Evolutionary conservation across 306 rosid species (phyloP).

Genomic region (Casuarina glauca): DNA sequence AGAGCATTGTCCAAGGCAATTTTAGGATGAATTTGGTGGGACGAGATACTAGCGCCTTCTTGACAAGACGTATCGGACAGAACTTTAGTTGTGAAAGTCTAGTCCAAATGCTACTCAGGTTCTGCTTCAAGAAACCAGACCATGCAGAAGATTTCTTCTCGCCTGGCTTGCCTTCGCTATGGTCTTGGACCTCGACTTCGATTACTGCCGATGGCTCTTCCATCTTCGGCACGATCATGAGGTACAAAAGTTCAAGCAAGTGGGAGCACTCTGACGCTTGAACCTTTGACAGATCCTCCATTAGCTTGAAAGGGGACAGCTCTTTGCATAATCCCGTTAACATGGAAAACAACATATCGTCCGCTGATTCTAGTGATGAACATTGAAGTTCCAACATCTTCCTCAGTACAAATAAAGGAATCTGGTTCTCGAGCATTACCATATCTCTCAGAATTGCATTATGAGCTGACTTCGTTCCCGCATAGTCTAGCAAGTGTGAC

Average conservation of each 20-base stretch:
- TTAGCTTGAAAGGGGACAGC: constrained; percentile 64
- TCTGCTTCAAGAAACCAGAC: constrained; percentile 27
- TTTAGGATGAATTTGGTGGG: constrained; percentile 46
- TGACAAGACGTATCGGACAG: constrained; percentile 45
- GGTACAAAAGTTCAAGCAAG: constrained; percentile 63
- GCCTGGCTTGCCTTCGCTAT: constrained; percentile 18
- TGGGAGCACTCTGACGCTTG: constrained; percentile 48
- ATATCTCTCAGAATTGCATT: constrained; percentile 68
- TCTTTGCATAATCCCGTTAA: constrained; percentile 53
- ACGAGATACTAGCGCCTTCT: constrained; percentile 46
- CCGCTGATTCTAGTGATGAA: constrained; percentile 42
- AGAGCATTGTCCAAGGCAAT: constrained; percentile 69
- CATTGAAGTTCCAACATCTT: constrained; percentile 52
- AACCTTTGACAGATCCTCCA: constrained; percentile 34
- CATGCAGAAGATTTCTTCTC: constrained; percentile 19
- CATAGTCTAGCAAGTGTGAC: constrained; percentile 65
- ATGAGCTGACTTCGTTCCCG: constrained; percentile 59
- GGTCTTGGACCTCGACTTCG: constrained; percentile 32
- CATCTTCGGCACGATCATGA: constrained; percentile 48
- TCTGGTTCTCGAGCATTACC: constrained; percentile 82
- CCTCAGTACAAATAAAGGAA: constrained; percentile 67
- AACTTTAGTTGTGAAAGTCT: constrained; percentile 50
- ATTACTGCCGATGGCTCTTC: constrained; percentile 25
- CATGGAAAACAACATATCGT: constrained; percentile 52
- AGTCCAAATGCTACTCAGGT: constrained; percentile 41